Base-by-base conservation (phyloP, 768 basidiomycete genomes). In the Collybia mongolica region DNA sequence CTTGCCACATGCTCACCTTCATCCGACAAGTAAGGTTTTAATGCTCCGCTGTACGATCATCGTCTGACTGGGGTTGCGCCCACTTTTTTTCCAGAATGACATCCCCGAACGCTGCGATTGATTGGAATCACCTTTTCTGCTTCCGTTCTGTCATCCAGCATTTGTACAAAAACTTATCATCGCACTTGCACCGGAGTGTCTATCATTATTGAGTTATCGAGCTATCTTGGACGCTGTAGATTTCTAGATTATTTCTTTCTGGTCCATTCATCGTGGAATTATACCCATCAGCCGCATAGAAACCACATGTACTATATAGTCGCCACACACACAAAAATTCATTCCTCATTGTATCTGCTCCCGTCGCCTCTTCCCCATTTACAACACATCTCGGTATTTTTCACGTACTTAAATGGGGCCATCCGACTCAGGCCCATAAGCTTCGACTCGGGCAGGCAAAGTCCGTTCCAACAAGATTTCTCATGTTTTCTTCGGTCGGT, bases 1-100 rank as follows among this genome's bases (percentile, higher is more conserved):
- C 86, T 24, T 89, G 86, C 59, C 88, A 89, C 57, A 88, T 90
- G 86, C 76, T 90, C 49, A 86, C 85, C 9, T 88, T 88, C 64
- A 82, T 79, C 54, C 77, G 84, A 29, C 74, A 79, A 51, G 84
- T 86, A 37, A 62, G 82, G 36, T 12, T 46, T 45, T 54, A 8
- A 14, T 48, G 40, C 44, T 12, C 35, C 44, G 32, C 32, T 39
- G 9, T 52, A 35, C 4, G 20, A 44, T 23, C 35, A 45, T 14
- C 38, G 32, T 11, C n/a, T n/a, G 39, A 42, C 39, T 44, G 35
- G 29, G 23, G 5, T 39, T 15, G 22, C 54, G 57, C 45, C n/a
- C 55, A 49, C 47, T 48, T 48, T 32, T 42, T 43, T 24, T 56
- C 23, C 45, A 83, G 79, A 79, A 75, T 55, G 82, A 83, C 39